A percentile compares a stretch with the other conserved stretches of the same genome.
These are phyloP conservation scores for Glomus cerebriforme DNA, from an alignment of 192 early-diverging fungal genomes.

Conservation along the genomic window DNA sequence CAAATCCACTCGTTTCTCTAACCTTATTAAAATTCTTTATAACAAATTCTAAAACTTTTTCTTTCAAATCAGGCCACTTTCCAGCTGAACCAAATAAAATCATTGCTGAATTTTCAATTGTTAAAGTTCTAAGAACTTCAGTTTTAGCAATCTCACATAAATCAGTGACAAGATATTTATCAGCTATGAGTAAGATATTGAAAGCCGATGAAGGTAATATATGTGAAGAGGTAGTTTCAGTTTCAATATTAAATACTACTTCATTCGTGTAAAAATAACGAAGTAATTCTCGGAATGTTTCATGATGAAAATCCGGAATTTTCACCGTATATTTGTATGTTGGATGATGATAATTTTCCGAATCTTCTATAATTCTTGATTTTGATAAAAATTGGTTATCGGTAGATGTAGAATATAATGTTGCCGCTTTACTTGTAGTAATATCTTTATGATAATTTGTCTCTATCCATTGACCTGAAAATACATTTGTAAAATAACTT, in stretches of 20 bases:
- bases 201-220: neutral
- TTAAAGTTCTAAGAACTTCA: neutral
- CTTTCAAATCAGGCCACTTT: slow-evolving; percentile 10
- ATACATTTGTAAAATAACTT: slow-evolving; percentile 2
- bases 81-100: neutral
- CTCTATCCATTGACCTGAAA: neutral
- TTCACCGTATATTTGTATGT: slow-evolving; percentile 1
- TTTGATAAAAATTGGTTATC: no score
- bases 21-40: slow-evolving; percentile 16
- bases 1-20: slow-evolving; percentile 7
- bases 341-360: no score
- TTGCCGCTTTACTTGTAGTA: no score
- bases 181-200: neutral
- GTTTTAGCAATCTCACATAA: slow-evolving; percentile 2
- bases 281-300: slow-evolving; percentile 7
- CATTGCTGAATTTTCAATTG: slow-evolving; percentile 4
- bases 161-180: slow-evolving; percentile 16
- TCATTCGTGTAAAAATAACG: slow-evolving; percentile 17
- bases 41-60: slow-evolving; percentile 9
- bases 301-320: slow-evolving; percentile 15
- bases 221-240: neutral
- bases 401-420: no score
- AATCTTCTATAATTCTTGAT: no score
- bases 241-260: slow-evolving; percentile 10
- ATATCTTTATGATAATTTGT: neutral